Evolutionary conservation across 495 filamentous ascomycete genomes (phyloP).

Genomic region (Annulohypoxylon stygium): DNA sequence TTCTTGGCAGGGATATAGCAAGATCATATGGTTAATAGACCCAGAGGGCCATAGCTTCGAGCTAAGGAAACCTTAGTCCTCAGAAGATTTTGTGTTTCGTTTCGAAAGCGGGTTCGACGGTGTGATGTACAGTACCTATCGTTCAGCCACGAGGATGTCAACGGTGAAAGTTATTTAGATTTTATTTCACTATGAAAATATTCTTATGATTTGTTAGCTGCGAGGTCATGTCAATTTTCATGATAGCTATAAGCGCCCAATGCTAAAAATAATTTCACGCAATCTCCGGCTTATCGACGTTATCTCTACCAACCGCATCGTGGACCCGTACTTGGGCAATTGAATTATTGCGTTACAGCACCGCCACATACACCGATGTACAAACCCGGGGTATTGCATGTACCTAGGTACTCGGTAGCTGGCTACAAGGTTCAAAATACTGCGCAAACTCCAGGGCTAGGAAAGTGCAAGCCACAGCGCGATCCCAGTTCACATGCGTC

Average conservation of each 20-base stretch:
- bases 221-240: too few species aligned
- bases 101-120: constrained; percentile 15
- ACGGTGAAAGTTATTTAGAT: neutral
- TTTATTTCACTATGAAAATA: too few species aligned
- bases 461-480: constrained; percentile 22
- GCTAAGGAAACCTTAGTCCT: constrained; percentile 7
- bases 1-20: constrained; percentile 19
- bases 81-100: constrained; percentile 16
- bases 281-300: neutral
- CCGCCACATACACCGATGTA: neutral
- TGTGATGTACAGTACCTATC: constrained; percentile 3
- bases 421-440: neutral
- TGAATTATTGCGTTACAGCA: neutral
- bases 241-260: neutral
- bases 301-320: neutral
- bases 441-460: neutral
- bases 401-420: neutral
- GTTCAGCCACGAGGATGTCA: constrained; percentile 6
- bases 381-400: neutral
- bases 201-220: too few species aligned
- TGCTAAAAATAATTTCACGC: too few species aligned
- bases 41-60: constrained; percentile 21
- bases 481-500: constrained; percentile 46
- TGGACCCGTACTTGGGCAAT: neutral
- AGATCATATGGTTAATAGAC: constrained; percentile 26